A percentile compares a stretch with the other conserved stretches of the same genome.
These are phyloP conservation scores for Solanum etuberosum DNA, from an alignment of 257 asterid genomes.

Conservation along the genomic window DNA sequence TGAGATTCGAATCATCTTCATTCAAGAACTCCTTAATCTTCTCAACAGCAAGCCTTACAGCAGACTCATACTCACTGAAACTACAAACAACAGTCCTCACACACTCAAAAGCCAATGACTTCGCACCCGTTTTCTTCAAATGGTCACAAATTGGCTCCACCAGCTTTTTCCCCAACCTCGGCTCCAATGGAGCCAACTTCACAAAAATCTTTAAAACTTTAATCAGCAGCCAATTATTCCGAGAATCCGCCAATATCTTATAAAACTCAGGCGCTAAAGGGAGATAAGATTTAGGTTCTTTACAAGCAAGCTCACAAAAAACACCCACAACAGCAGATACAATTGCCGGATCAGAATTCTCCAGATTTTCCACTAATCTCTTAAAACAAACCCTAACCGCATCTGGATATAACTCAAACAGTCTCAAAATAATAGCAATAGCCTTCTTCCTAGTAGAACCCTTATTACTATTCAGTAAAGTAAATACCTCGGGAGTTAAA, in stretches of 20 bases:
- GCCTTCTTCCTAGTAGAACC: conserved; percentile 56
- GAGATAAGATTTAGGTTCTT: conserved; percentile 69
- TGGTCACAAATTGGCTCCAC: conserved; percentile 84
- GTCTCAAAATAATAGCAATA: conserved; percentile 44
- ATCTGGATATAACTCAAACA: conserved; percentile 72
- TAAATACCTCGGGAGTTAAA: conserved; percentile 70
- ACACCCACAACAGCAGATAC: conserved; percentile 76
- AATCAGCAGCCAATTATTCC: conserved; percentile 87
- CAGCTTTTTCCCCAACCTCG: conserved; percentile 71
- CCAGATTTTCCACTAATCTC: conserved; percentile 76
- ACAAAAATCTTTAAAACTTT: conserved; percentile 82
- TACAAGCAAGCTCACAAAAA: conserved; percentile 73
- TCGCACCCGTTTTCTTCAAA: conserved; percentile 68
- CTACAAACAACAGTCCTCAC: conserved; percentile 60
- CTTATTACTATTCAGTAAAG: conserved; percentile 45
- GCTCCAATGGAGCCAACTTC: conserved; percentile 69
- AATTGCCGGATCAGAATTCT: conserved; percentile 49
- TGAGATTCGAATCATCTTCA: conserved; percentile 85
- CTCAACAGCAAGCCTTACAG: conserved; percentile 70
- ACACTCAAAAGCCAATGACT: conserved; percentile 80
- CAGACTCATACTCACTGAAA: conserved; percentile 63
- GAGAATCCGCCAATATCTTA: conserved; percentile 62
- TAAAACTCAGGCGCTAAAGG: conserved; percentile 95
- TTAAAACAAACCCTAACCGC: conserved; percentile 88
- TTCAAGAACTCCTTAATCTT: conserved; percentile 64